Conservation (phyloP, 2,329 filamentous ascomycete genomes). For the Mycosphaerelloides madeirae region DNA sequence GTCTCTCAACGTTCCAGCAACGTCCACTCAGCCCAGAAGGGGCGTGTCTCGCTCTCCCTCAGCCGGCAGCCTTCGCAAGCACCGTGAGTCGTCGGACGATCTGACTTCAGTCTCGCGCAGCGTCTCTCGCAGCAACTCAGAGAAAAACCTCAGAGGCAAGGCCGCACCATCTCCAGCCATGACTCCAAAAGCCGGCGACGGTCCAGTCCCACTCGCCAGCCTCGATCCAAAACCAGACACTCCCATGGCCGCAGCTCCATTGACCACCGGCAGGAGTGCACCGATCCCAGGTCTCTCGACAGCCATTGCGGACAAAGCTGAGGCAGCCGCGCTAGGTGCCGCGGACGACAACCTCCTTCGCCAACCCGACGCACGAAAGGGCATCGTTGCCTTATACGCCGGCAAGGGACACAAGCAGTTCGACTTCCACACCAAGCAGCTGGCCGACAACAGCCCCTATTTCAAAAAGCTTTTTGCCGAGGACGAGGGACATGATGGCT, state of each 20-base stretch:
- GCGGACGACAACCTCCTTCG: slow-evolving; percentile 2
- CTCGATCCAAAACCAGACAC: neutral
- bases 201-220: too few relatives aligned
- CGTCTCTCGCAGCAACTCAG: slow-evolving; percentile 14
- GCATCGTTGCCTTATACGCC: slow-evolving; percentile 19
- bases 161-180: too few relatives aligned
- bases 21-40: neutral
- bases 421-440: slow-evolving; percentile 22
- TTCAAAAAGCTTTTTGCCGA: slow-evolving; percentile 23
- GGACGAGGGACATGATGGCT: slow-evolving; percentile 10
- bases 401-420: slow-evolving; percentile 26
- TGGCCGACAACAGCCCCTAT: slow-evolving; percentile 25
- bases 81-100: slow-evolving; percentile 13
- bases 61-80: slow-evolving; percentile 7
- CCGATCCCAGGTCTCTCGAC: neutral
- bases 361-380: slow-evolving; percentile 1
- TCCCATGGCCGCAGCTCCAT: neutral
- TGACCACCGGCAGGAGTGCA: neutral
- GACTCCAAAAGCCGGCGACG: too few relatives aligned
- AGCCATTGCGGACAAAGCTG: neutral
- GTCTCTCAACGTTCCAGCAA: slow-evolving; percentile 2
- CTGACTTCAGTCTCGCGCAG: slow-evolving; percentile 10
- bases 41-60: slow-evolving; percentile 8
- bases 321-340: slow-evolving; percentile 6
- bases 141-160: neutral